Base-by-base conservation (phyloP, 768 basidiomycete species). In the Leccinum broughii region DNA sequence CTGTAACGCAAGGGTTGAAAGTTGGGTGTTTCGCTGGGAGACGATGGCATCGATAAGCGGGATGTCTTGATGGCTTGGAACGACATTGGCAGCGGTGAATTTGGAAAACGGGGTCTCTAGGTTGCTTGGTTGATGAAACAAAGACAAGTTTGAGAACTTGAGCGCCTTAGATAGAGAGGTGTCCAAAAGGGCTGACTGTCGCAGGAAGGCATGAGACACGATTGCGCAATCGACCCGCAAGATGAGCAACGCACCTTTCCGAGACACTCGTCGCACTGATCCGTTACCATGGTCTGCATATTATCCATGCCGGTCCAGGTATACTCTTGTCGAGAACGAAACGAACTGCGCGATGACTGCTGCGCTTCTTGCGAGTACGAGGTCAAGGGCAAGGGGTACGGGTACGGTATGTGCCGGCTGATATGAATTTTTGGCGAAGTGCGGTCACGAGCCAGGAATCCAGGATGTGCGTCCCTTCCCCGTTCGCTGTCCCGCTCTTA, bases 161-260 rank as follows among this genome's bases (percentile, higher is more conserved):
- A 54, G 24, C 20, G 37, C 24, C 28, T 39, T n/a, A 51, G 22
- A 11, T 3, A 60, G 22, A 26, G 39, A 53, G 13, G 5, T 4
- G 54, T 69, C 71, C 58, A 64, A 70, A 64, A 60, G 55, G 30
- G 67, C 58, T 37, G 56, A 9, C 68, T 65, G 54, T 56, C 51
- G 46, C 30, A 58, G 44, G 37, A 20, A 34, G n/a, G 58, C 57
- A 69, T 75, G 71, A 73, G 73, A 71, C 64, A 73, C 53, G 68
- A 73, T 73, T 66, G 72, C 73, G 73, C 73, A 60, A 73, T 73
- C 64, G 62, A 30, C 41, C 51, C 50, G 51, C 48, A 32, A 58
- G 55, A 59, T 37, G 57, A 51, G 34, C 6, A 49, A 26, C 62
- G 55, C 44, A 72, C 71, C 69, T 69, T 57, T 37, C 54, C 53